phyloP scores from a whole-genome alignment of 2,329 filamentous ascomycete genomes.

The Cucurbitaria berberidis region DNA sequence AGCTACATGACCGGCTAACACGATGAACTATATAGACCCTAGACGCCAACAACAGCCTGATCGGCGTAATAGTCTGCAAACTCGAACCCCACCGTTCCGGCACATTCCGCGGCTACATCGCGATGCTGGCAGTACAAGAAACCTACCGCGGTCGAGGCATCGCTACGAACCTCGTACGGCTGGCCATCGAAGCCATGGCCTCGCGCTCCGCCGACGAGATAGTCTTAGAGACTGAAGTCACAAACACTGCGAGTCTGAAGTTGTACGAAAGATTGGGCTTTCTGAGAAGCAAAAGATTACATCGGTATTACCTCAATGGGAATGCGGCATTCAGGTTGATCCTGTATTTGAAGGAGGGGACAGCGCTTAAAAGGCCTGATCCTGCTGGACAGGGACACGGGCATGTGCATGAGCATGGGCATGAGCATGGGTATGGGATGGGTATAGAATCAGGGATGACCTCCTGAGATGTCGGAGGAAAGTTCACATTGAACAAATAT shows the following conservation, averaged over 20 bases:
- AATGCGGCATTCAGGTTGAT: conserved; percentile 92
- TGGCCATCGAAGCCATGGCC: conserved; percentile 90
- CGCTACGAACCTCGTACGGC: conserved; percentile 82
- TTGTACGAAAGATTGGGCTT: conserved; percentile 94
- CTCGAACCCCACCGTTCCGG: conserved; percentile 88
- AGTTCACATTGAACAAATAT: background rate
- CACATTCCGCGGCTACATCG: conserved; percentile 91
- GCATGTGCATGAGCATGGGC: no score
- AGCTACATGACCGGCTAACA: background rate
- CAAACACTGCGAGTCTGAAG: conserved; percentile 86
- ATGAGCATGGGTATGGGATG: no score
- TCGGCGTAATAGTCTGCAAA: conserved; percentile 94
- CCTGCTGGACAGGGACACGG: background rate
- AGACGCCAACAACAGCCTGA: conserved; percentile 61
- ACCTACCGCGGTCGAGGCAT: conserved; percentile 83
- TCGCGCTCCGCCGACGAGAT: conserved; percentile 87
- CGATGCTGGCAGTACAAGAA: conserved; percentile 93
- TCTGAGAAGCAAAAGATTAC: conserved; percentile 86
- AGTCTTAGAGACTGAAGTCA: conserved; percentile 94
- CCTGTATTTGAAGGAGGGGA: conserved; percentile 70
- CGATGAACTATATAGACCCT: conserved; percentile 32
- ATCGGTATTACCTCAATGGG: conserved; percentile 95
- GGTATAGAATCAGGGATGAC: conserved; percentile 11
- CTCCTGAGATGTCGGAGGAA: background rate
- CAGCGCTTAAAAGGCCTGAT: conserved; percentile 39